Evolutionary conservation across 139 green algal genomes (phyloP), one percentile per base, ranked within the genome.

Genomic region (Monoraphidium neglectum): DNA sequence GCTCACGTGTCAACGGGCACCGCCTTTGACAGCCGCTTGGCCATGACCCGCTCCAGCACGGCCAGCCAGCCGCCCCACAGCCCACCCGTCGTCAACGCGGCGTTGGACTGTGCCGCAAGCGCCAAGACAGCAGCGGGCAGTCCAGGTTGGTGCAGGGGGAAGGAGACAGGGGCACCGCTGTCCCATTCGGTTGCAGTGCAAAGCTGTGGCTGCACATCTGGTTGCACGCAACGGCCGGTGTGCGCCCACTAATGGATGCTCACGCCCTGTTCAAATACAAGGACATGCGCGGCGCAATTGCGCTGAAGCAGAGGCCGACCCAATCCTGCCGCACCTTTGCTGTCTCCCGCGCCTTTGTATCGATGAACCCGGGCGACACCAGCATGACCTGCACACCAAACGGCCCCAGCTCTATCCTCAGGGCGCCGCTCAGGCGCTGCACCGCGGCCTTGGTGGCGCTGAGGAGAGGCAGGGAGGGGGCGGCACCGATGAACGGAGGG

Each of bases 311-410:
- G n/a, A n/a, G n/a, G n/a, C n/a, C n/a, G n/a, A n/a, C n/a, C n/a
- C n/a, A n/a, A n/a, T n/a, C n/a, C 26, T 4, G 13, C 23, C 37
- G 0, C 63, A 73, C 73, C 66, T 66, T 36, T 21, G 73, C 73
- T 24, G 46, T 66, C 6, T 63, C 49, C 2, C 73, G 62, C 37
- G 73, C 73, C 10, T 67, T 54, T 35, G 73, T 51, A 6, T 66
- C 33, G 23, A 79, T 79, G 56, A 79, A 79, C 13, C 73, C 73
- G n/a, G 73, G 73, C 26, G 62, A 63, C 4, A 73, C 73, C 26
- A 72, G 33, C 62, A 73, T 73, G 24, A 79, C 73, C 49, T 79
- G 73, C 21, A 79, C n/a, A 1, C 72, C 72, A 23, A 63, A 33
- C 8, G 37, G 37, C 21, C 57, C 23, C 35, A 73, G 51, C 63